These are phyloP conservation scores for Paracamarosporium sp. DNA, from an alignment of 2,329 filamentous ascomycete genomes.

Conservation along the genomic window DNA sequence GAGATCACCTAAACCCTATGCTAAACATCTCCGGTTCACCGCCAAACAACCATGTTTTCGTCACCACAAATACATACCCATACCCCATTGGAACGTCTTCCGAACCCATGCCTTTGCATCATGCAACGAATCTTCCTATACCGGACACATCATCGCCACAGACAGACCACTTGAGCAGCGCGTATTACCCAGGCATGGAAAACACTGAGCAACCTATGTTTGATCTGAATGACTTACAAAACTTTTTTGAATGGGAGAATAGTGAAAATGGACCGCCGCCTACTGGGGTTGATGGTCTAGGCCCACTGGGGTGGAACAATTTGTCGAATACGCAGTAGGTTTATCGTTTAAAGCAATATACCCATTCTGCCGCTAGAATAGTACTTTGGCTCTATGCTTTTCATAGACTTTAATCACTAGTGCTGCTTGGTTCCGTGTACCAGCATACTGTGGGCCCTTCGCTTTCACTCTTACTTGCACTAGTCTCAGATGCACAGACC, in stretches of 20 bases:
- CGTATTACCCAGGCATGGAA: conserved; percentile 19
- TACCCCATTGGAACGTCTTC: conserved; percentile 3
- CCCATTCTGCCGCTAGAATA: too few relatives aligned
- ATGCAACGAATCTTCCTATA: not conserved
- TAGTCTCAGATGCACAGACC: not conserved
- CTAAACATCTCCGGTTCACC: not conserved
- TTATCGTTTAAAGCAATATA: not conserved
- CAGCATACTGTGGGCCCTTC: not conserved
- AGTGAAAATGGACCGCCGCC: conserved; percentile 31
- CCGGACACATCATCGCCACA: conserved; percentile 8
- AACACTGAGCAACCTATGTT: conserved; percentile 36
- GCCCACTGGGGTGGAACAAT: conserved; percentile 34
- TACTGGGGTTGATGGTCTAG: conserved; percentile 38
- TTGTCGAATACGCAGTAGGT: conserved; percentile 12
- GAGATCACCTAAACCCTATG: not conserved
- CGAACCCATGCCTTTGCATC: not conserved
- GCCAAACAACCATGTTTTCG: not conserved
- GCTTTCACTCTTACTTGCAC: not conserved
- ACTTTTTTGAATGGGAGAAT: conserved; percentile 41
- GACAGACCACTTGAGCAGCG: conserved; percentile 16
- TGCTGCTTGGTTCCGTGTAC: too few relatives aligned
- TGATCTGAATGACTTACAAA: conserved; percentile 39
- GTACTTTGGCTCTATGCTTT: too few relatives aligned
- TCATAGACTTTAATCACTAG: too few relatives aligned
- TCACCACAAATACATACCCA: not conserved